Conservation (phyloP, 805 yeast genomes). For the Saccharomycopsis malanga region DNA sequence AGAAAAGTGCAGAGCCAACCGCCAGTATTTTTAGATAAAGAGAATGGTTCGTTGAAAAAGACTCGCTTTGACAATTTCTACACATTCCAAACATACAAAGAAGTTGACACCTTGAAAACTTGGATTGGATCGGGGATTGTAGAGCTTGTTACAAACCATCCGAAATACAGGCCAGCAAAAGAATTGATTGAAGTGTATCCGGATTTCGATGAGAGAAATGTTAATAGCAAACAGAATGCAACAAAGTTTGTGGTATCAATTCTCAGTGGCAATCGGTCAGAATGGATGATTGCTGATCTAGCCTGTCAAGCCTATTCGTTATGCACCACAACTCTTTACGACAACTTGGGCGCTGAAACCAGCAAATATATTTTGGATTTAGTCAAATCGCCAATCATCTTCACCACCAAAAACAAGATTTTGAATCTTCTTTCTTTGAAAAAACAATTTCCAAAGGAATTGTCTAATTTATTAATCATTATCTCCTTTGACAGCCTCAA, state of each 20-base stretch:
- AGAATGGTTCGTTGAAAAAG: slow-evolving; percentile 23
- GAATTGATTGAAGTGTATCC: slow-evolving; percentile 14
- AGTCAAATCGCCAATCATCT: slow-evolving; percentile 47
- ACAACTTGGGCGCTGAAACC: slow-evolving; percentile 41
- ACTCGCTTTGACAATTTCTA: slow-evolving; percentile 23
- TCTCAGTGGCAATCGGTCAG: slow-evolving; percentile 44
- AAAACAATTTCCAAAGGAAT: slow-evolving; percentile 24
- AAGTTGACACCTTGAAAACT: slow-evolving; percentile 30
- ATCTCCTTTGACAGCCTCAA: slow-evolving; percentile 22
- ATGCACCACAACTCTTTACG: slow-evolving; percentile 37
- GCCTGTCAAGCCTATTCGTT: slow-evolving; percentile 47
- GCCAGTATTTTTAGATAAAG: slow-evolving; percentile 9
- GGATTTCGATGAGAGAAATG: slow-evolving; percentile 26
- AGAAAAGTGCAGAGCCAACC: slow-evolving; percentile 28
- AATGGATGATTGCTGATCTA: slow-evolving; percentile 53
- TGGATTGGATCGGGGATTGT: slow-evolving; percentile 37
- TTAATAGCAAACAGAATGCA: slow-evolving; percentile 22
- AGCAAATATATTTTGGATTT: slow-evolving; percentile 44
- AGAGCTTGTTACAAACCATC: slow-evolving; percentile 24
- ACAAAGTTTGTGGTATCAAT: slow-evolving; percentile 37
- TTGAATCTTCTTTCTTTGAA: slow-evolving; percentile 35
- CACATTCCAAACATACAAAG: slow-evolving; percentile 27
- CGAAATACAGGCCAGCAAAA: slow-evolving; percentile 16
- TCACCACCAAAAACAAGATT: slow-evolving; percentile 40
- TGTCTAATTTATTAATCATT: slow-evolving; percentile 19